phyloP scores from a whole-genome alignment of 192 early-diverging fungal genomes.

The Physocladia obscura region DNA sequence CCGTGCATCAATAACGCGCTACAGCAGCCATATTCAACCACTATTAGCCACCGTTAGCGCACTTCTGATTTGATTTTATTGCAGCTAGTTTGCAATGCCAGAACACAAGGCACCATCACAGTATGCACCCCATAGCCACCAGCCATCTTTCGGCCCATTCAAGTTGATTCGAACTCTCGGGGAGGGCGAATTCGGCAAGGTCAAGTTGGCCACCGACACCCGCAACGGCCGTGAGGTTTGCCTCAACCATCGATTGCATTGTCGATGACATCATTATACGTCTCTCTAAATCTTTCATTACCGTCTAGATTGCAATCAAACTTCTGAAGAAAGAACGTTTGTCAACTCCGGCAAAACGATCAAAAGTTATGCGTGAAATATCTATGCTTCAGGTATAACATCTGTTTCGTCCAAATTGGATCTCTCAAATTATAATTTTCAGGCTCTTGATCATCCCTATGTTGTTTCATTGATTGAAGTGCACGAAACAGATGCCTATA shows the following conservation, averaged over 20 bases:
- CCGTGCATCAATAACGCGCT: no score
- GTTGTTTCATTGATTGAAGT: conserved; percentile 93
- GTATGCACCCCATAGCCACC: background rate
- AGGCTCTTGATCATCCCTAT: conserved; percentile 63
- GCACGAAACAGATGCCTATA: conserved; percentile 93
- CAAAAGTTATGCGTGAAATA: conserved; percentile 41
- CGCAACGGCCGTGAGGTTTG: conserved; percentile 33
- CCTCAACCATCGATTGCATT: no score
- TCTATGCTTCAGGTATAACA: conserved; percentile 43
- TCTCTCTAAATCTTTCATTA: background rate
- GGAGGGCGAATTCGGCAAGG: conserved; percentile 63
- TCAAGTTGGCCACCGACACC: conserved; percentile 52
- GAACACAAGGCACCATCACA: background rate
- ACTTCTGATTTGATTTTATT: no score
- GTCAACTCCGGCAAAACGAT: conserved; percentile 15
- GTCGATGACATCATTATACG: no score
- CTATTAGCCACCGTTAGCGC: no score
- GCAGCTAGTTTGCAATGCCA: no score
- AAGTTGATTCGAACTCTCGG: conserved; percentile 49
- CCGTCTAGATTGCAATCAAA: conserved; percentile 81
- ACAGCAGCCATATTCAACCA: no score
- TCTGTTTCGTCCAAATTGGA: conserved; percentile 12
- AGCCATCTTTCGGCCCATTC: conserved; percentile 50
- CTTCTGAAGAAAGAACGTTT: conserved; percentile 81
- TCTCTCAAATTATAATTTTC: background rate